Evolutionary conservation across 371 early-diverging fungal species (phyloP), one percentile per base, ranked within the genome.

Genomic region (Apophysomyces ossiformis): DNA sequence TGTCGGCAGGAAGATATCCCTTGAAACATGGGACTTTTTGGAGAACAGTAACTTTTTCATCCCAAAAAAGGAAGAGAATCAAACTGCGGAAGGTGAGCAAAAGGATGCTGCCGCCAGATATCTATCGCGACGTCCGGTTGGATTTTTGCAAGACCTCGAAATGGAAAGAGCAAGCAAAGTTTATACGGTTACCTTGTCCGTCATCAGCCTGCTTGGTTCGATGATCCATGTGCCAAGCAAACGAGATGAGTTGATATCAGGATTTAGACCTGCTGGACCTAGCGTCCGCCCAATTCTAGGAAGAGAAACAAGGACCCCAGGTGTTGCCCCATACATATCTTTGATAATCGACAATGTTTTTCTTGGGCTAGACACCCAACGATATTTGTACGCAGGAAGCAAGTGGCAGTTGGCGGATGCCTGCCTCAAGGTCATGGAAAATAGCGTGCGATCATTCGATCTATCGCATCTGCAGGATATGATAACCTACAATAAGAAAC

Each of bases 101-200:
- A 50, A 50, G 9, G 54, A 50, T 8, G 21, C 1, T 21, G 11
- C 54, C 11, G 11, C 54, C 16, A 21, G 11, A 50, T 50, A 21
- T 21, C 9, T 50, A 18, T 50, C 21, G 9, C 21, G 21, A 81
- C 85, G 78, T 72, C 86, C 18, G 79, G 85, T 26, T 9, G 71
- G 71, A 0, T 62, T 79, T 26, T n/a, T 79, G 6, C 71, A 60
- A 38, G 80, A 79, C 41, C 62, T 79, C 5, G 60, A 65, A 41
- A 38, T 68, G 15, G 78, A 82, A 54, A 73, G 88, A 0, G 69
- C 80, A 1, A 85, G 77, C 37, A 90, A 91, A 63, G 84, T 88
- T 0, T 98, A 92, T 69, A 90, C 93, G 0, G 93, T 95, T 74
- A 96, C 95, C 0, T 68, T 90, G 9, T 90, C 96, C 1, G 91